Evolutionary conservation across 2,329 filamentous ascomycete species (phyloP).

Genomic region (Didymella arachidicola): DNA sequence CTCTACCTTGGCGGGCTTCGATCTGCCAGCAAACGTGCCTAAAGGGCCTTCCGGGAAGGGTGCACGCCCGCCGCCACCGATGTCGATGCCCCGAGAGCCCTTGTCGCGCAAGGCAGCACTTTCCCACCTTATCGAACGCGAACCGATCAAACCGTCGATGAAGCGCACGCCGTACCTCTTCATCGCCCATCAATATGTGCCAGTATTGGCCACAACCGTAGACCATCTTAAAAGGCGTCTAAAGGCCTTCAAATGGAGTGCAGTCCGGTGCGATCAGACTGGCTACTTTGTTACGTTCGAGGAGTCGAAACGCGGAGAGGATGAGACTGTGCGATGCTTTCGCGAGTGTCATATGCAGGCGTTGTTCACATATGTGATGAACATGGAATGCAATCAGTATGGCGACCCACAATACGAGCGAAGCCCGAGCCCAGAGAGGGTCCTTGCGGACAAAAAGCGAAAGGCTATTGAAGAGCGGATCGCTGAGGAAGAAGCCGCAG

Average conservation of each 20-base stretch:
- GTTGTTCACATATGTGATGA: conserved; percentile 92
- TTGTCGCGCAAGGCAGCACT: conserved; percentile 55
- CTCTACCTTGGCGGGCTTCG: conserved; percentile 45
- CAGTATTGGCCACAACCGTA: conserved; percentile 83
- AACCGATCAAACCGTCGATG: conserved; percentile 72
- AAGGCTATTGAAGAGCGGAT: conserved; percentile 72
- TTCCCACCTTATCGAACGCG: conserved; percentile 67
- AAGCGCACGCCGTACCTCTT: conserved; percentile 88
- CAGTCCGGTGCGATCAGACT: conserved; percentile 81
- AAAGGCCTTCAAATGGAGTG: conserved; percentile 80
- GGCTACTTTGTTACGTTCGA: conserved; percentile 95
- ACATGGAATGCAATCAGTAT: conserved; percentile 81
- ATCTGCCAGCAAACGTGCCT: conserved; percentile 83
- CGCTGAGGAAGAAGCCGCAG: conserved; percentile 77
- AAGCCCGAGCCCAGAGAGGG: conserved; percentile 61
- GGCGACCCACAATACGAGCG: conserved; percentile 70
- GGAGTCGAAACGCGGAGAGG: conserved; percentile 75
- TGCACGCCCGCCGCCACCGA: conserved; percentile 46
- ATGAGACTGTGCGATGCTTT: conserved; percentile 83
- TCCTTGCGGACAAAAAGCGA: conserved; percentile 59
- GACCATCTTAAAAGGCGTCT: conserved; percentile 89
- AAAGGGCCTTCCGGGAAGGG: conserved; percentile 76
- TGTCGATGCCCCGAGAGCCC: conserved; percentile 50
- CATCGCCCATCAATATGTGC: conserved; percentile 84
- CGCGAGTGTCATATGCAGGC: conserved; percentile 78